phyloP scores from a whole-genome alignment of 1,139 yeast genomes.

The Hanseniaspora uvarum region DNA sequence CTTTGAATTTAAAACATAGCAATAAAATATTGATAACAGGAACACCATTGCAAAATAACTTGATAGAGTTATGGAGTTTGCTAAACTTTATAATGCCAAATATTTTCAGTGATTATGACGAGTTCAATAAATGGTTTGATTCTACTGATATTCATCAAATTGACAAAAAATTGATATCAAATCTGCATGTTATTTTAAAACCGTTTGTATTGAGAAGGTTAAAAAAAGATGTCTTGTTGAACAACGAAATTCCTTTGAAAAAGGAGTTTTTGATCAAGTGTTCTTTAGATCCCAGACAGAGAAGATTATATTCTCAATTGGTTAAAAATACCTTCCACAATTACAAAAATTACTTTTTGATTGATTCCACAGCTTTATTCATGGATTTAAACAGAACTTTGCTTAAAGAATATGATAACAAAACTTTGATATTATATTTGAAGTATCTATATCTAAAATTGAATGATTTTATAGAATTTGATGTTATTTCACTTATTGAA shows the following conservation, averaged over 20 bases:
- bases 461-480: slow-evolving; percentile 33
- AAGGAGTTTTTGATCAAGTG: slow-evolving; percentile 77
- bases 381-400: slow-evolving; percentile 26
- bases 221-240: slow-evolving; percentile 54
- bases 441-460: slow-evolving; percentile 6
- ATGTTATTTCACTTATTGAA: slow-evolving; percentile 29
- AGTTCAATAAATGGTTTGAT: slow-evolving; percentile 91
- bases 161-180: slow-evolving; percentile 35
- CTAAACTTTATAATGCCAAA: slow-evolving; percentile 84
- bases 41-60: slow-evolving; percentile 84
- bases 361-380: slow-evolving; percentile 33
- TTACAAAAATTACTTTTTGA: slow-evolving; percentile 37
- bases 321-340: slow-evolving; percentile 37
- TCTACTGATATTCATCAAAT: slow-evolving; percentile 35
- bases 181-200: slow-evolving; percentile 74
- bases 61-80: slow-evolving; percentile 82
- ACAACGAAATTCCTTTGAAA: slow-evolving; percentile 62
- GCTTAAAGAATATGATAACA: slow-evolving; percentile 22
- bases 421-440: slow-evolving; percentile 16
- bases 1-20: slow-evolving; percentile 40
- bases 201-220: slow-evolving; percentile 79
- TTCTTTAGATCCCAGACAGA: slow-evolving; percentile 54
- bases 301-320: slow-evolving; percentile 43
- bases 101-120: slow-evolving; percentile 76
- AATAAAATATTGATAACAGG: slow-evolving; percentile 79